phyloP scores from a whole-genome alignment of 495 filamentous ascomycete genomes.

The Podospora conica region DNA sequence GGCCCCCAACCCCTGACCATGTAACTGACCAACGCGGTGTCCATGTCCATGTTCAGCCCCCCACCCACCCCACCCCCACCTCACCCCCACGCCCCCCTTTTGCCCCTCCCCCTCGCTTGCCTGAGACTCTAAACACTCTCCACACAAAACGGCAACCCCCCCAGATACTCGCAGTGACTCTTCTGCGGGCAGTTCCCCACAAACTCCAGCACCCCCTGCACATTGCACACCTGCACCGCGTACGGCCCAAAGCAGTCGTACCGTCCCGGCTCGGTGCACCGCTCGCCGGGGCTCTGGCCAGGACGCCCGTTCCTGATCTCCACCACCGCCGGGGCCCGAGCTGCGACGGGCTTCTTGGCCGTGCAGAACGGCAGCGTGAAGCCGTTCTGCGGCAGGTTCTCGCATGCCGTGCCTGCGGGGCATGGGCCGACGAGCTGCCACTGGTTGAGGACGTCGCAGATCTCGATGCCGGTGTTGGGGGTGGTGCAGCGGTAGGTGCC shows the following conservation, averaged over 20 bases:
- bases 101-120: too few species aligned
- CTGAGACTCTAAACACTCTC: background rate
- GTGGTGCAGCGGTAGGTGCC: conserved; percentile 23
- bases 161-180: conserved; percentile 18
- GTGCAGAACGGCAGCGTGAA: conserved; percentile 23
- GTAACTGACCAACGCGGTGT: too few species aligned
- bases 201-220: conserved; percentile 7
- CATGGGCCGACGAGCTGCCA: conserved; percentile 21
- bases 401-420: conserved; percentile 13
- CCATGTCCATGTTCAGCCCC: background rate
- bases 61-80: background rate
- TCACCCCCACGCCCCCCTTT: too few species aligned
- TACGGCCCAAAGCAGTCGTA: conserved; percentile 20
- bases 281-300: conserved; percentile 16
- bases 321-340: background rate
- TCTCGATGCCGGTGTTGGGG: conserved; percentile 23
- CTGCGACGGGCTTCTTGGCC: background rate
- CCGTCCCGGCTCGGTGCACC: conserved; percentile 14
- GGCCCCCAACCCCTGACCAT: too few species aligned
- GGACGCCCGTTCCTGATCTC: conserved; percentile 12
- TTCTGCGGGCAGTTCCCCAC: conserved; percentile 16
- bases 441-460: conserved; percentile 17
- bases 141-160: conserved; percentile 20
- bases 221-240: conserved; percentile 23
- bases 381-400: conserved; percentile 18